Conservation (phyloP, 2,329 filamentous ascomycete genomes). For the Fusarium buharicum region DNA sequence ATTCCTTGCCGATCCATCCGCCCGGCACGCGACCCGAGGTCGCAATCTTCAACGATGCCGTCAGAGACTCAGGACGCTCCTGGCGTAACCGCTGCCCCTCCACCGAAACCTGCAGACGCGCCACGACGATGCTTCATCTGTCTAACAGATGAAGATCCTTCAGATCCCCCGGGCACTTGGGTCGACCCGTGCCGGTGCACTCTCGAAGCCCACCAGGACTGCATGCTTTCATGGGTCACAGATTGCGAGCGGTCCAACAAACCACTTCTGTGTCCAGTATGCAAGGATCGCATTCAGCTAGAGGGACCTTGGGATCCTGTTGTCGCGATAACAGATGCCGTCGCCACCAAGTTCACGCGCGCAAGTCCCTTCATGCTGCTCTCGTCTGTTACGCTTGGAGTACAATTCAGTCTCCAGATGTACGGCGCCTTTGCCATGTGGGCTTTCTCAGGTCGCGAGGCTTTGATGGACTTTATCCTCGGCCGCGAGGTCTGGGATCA, state of each 20-base stretch:
- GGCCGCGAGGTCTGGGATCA: constrained; percentile 48
- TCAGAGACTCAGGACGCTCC: constrained; percentile 22
- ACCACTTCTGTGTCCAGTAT: constrained; percentile 86
- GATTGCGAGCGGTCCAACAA: constrained; percentile 77
- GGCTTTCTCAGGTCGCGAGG: constrained; percentile 62
- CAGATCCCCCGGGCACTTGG: constrained; percentile 69
- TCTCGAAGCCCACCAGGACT: constrained; percentile 88
- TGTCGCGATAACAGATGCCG: constrained; percentile 70
- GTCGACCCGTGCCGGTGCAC: constrained; percentile 91
- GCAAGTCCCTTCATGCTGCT: constrained; percentile 72
- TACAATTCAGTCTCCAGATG: constrained; percentile 62
- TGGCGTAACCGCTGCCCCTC: not conserved
- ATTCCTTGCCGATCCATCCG: constrained; percentile 1
- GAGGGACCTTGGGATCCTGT: constrained; percentile 78
- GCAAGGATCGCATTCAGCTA: constrained; percentile 82
- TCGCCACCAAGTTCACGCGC: constrained; percentile 66
- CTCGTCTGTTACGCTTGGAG: constrained; percentile 63
- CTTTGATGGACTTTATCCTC: constrained; percentile 56
- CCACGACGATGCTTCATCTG: constrained; percentile 71
- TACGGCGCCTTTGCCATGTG: constrained; percentile 64
- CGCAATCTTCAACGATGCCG: constrained; percentile 21
- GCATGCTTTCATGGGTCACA: constrained; percentile 92
- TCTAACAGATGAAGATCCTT: constrained; percentile 65
- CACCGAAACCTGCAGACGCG: constrained; percentile 35
- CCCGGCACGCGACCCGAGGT: constrained; percentile 31